A percentile compares a stretch with the other conserved stretches of the same genome.
These are phyloP conservation scores for Yamadazyma sp. DNA, from an alignment of 1,139 yeast genomes.

Conservation along the genomic window DNA sequence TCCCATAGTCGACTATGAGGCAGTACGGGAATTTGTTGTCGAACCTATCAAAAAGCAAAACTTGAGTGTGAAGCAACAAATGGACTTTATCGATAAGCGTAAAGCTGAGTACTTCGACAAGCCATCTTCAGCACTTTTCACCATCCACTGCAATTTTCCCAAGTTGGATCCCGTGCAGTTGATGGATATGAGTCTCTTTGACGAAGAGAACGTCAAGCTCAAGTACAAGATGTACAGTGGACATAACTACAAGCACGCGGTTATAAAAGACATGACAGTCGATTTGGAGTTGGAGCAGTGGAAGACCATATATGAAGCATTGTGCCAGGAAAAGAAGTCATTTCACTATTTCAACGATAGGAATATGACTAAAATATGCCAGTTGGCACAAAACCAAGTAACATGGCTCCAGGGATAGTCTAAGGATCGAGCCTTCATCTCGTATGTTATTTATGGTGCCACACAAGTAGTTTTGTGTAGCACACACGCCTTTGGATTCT, in stretches of 20 bases:
- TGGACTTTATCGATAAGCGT: slow-evolving; percentile 17
- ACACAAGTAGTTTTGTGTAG: background rate
- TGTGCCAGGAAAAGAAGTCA: background rate
- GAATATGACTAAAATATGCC: slow-evolving; percentile 1
- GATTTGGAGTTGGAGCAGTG: slow-evolving; percentile 35
- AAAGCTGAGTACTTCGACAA: slow-evolving; percentile 16
- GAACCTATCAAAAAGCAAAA: background rate
- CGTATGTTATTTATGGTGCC: too few species aligned
- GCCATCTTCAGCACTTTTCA: slow-evolving; percentile 21
- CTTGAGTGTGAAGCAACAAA: slow-evolving; percentile 18
- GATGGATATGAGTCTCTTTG: slow-evolving; percentile 24
- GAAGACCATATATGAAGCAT: slow-evolving; percentile 22
- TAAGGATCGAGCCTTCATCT: too few species aligned
- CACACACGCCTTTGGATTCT: too few species aligned
- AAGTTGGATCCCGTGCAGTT: slow-evolving; percentile 32
- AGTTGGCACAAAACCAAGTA: background rate
- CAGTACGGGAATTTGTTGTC: slow-evolving; percentile 1
- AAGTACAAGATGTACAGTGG: slow-evolving; percentile 27
- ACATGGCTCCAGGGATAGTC: background rate
- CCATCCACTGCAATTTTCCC: slow-evolving; percentile 36
- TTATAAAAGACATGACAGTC: slow-evolving; percentile 10
- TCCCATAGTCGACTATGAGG: slow-evolving; percentile 29
- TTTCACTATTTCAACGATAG: background rate
- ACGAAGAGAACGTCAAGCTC: slow-evolving; percentile 20
- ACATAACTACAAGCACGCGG: slow-evolving; percentile 16